Percentiles rank a stretch among this genome's conserved stretches.
These are phyloP conservation scores for Nannochloris sp. DNA, from an alignment of 139 green algal species.

Conservation along the genomic window DNA sequence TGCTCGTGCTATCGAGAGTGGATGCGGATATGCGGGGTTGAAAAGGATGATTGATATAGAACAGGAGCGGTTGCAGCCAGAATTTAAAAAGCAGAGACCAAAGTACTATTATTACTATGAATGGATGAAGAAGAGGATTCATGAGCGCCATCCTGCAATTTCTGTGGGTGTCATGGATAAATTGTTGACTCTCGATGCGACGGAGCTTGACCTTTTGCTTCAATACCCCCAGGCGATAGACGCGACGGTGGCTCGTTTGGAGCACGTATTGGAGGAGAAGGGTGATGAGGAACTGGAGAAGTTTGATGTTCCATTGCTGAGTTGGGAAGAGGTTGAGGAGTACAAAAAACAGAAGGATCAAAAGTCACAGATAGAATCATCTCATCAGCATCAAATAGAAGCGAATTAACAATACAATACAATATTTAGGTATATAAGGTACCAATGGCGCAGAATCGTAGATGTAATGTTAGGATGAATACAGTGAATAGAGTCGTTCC, in stretches of 20 bases:
- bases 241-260: constrained; percentile 37
- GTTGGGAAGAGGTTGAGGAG: constrained; percentile 47
- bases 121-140: constrained; percentile 61
- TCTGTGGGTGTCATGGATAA: constrained; percentile 61
- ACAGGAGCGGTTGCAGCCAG: constrained; percentile 25
- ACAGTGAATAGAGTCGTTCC: not conserved
- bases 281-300: constrained; percentile 18
- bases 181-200: constrained; percentile 56
- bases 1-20: constrained; percentile 5
- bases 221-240: constrained; percentile 41
- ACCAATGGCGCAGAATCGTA: too few species aligned
- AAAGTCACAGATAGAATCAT: not conserved
- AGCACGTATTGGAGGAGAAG: constrained; percentile 25
- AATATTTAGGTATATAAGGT: too few species aligned
- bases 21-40: constrained; percentile 16
- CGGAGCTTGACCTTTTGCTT: constrained; percentile 66
- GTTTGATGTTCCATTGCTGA: constrained; percentile 28
- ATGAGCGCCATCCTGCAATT: constrained; percentile 31
- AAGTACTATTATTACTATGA: constrained; percentile 72
- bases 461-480: not conserved
- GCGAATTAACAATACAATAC: not conserved
- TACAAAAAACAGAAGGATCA: constrained; percentile 11
- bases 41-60: constrained; percentile 23
- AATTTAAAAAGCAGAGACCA: constrained; percentile 39
- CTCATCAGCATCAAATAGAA: not conserved